Conservation (phyloP, 208 protist genomes). For the Balamuthia mandrillaris region DNA sequence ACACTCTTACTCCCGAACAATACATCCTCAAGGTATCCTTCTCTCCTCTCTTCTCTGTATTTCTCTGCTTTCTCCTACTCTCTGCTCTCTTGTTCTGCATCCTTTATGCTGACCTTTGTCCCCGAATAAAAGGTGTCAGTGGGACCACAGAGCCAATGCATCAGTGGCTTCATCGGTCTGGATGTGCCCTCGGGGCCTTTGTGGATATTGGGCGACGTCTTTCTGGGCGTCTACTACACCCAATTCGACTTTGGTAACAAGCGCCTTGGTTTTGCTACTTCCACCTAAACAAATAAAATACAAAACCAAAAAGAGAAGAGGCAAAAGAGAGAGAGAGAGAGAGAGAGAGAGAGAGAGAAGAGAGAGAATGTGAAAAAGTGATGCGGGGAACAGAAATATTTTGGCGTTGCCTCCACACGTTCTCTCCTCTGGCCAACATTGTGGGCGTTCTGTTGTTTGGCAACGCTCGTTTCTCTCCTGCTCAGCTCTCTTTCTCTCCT, state of each 20-base stretch:
- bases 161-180: conserved; percentile 74
- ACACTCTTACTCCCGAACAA: conserved; percentile 71
- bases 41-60: too few relatives aligned
- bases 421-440: conserved; percentile 58
- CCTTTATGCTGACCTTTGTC: background rate
- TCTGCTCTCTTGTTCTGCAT: conserved; percentile 7
- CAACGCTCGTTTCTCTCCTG: background rate
- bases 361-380: too few relatives aligned
- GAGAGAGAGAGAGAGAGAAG: too few relatives aligned
- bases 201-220: conserved; percentile 85
- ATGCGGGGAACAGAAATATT: too few relatives aligned
- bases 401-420: background rate
- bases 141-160: conserved; percentile 60
- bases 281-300: background rate
- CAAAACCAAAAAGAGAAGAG: background rate
- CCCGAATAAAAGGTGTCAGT: conserved; percentile 33
- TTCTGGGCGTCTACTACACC: conserved; percentile 77
- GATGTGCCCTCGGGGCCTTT: conserved; percentile 64
- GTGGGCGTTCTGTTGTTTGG: background rate
- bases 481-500: background rate
- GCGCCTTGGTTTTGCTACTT: conserved; percentile 72
- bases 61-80: too few relatives aligned
- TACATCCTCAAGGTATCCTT: conserved; percentile 82
- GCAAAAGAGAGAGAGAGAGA: conserved; percentile 68
- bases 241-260: conserved; percentile 71